phyloP scores from a whole-genome alignment of 2,329 filamentous ascomycete genomes.

The Penicillium sp. region DNA sequence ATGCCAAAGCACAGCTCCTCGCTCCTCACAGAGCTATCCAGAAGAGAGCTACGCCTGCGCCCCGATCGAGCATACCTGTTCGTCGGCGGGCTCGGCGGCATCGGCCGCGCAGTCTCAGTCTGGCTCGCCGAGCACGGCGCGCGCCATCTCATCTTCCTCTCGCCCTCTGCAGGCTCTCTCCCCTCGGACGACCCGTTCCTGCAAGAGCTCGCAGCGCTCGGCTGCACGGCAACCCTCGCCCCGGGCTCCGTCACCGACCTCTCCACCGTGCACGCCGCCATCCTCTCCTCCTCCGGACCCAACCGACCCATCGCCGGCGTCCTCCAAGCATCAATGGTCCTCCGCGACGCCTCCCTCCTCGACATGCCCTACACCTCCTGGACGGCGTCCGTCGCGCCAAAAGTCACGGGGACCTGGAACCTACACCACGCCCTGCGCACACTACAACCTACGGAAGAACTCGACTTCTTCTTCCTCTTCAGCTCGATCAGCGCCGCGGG shows the following conservation, averaged over 20 bases:
- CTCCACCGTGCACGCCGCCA: not conserved
- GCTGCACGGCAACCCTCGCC: not conserved
- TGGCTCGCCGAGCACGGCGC: conserved; percentile 26
- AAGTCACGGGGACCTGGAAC: not conserved
- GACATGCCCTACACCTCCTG: not conserved
- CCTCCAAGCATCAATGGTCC: not conserved
- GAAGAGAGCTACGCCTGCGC: conserved; percentile 25
- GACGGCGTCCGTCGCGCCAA: not conserved
- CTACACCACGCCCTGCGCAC: not conserved
- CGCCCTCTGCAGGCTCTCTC: conserved; percentile 2
- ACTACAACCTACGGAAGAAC: not conserved
- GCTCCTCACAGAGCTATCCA: too few relatives aligned
- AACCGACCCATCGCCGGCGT: not conserved
- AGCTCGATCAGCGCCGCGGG: not conserved
- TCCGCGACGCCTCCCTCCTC: not conserved
- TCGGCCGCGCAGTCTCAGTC: conserved; percentile 20
- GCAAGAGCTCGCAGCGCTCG: conserved; percentile 7
- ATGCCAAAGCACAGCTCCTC: conserved; percentile 18
- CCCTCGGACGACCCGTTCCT: conserved; percentile 8
- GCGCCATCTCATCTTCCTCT: conserved; percentile 20
- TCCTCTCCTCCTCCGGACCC: not conserved
- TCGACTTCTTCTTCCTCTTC: not conserved
- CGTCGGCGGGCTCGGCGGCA: conserved; percentile 24
- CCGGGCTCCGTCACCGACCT: not conserved
- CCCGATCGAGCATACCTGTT: conserved; percentile 25